Evolutionary conservation across 306 rosid species (phyloP), one percentile per base, ranked within the genome.

Genomic region (Quercus ilex): DNA sequence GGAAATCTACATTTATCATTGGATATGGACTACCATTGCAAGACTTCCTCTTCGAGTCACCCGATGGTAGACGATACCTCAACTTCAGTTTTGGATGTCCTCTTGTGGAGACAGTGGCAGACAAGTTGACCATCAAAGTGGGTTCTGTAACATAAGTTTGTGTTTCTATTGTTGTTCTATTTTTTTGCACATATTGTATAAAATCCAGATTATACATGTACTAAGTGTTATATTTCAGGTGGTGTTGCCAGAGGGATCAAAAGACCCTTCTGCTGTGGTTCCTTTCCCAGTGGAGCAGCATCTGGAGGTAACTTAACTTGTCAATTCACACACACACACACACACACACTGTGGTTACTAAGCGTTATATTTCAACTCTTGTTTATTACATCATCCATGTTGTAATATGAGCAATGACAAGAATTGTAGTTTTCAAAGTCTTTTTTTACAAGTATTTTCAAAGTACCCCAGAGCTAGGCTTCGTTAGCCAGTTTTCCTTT

Each of bases 11-110:
- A 55, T 95, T 95, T 85, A 77, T 91, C 74, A 87, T 95, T 67
- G 97, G 99, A 57, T 95, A 95, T 80, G 99, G 91, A 69, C 83
- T 95, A 74, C 98, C 99, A 17, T 62, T 95, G 93, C 89, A 93
- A 87, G 99, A 95, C 85, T 92, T 95, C 85, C 96, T 95, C 79
- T 95, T 93, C 25, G 96, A 95, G 89, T 89, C 96, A 79, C 84
- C 93, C 58, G 97, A 95, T 82, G 99, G 97, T 64, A 87, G 86
- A 81, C 85, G 99, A 82, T 95, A 90, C 88, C 99, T 95, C 77
- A 95, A 95, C 82, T 90, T 95, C 89, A 93, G 87, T 69, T 95
- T 89, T 88, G 99, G 99, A 65, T 95, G 99, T 83, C 97, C 98
- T 87, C 92, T 93, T 55, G 78, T 70, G 38, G 90, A 91, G 53